Evolutionary conservation across 148 eudicot species (phyloP).

Genomic region (Amaranthus palmeri): DNA sequence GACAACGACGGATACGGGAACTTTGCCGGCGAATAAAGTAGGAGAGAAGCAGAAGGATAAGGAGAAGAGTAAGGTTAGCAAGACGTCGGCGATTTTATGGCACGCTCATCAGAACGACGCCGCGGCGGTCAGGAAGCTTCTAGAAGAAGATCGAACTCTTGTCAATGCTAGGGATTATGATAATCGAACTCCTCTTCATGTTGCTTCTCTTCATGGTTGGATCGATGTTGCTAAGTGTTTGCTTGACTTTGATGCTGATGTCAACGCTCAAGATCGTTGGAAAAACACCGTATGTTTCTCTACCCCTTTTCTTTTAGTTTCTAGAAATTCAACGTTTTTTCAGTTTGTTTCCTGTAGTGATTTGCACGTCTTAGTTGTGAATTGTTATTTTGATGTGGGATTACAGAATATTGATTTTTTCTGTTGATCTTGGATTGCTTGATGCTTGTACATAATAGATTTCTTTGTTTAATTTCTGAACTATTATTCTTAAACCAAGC

Average conservation of each 20-base stretch:
- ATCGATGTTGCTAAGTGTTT: conserved; percentile 72
- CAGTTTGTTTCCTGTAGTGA: background rate
- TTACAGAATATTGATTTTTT: background rate
- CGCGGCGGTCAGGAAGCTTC: conserved; percentile 61
- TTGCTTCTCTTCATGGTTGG: conserved; percentile 92
- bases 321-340: background rate
- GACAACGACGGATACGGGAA: conserved; percentile 3
- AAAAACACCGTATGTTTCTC: conserved; percentile 57
- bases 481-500: background rate
- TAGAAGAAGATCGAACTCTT: conserved; percentile 69
- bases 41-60: conserved; percentile 49
- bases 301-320: background rate
- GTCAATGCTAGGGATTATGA: conserved; percentile 89
- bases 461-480: background rate
- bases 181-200: conserved; percentile 83
- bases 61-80: conserved; percentile 69
- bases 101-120: conserved; percentile 93
- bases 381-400: no score
- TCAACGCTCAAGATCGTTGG: conserved; percentile 97
- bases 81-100: conserved; percentile 87
- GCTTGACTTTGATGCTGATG: conserved; percentile 74
- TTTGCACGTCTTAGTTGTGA: no score
- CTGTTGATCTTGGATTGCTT: background rate
- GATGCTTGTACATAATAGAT: background rate
- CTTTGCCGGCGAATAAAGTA: conserved; percentile 2